Conservation (phyloP, 2,329 filamentous ascomycete genomes). For the Aspergillus clavatus region DNA sequence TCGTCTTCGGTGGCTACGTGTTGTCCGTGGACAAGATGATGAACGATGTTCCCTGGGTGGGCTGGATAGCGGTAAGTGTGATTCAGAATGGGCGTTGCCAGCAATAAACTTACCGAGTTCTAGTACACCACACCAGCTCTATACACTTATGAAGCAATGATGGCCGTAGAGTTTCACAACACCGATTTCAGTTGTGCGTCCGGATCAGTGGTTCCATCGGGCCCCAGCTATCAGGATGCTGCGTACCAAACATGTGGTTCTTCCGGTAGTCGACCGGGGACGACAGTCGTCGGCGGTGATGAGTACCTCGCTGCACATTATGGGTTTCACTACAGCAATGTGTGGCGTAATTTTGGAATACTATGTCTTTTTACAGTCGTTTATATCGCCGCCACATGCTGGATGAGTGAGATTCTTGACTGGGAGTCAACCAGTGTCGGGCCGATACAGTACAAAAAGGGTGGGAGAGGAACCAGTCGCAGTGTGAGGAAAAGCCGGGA, state of each 20-base stretch:
- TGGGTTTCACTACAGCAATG: constrained; percentile 47
- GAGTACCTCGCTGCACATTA: constrained; percentile 51
- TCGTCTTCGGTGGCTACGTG: constrained; percentile 60
- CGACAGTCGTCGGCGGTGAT: constrained; percentile 47
- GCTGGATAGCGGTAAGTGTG: constrained; percentile 45
- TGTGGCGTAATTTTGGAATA: constrained; percentile 69
- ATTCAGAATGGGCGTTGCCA: background rate
- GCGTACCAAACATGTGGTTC: constrained; percentile 55
- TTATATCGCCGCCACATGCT: constrained; percentile 63
- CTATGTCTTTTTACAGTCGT: constrained; percentile 66
- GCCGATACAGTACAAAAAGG: constrained; percentile 61
- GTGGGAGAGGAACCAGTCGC: constrained; percentile 31
- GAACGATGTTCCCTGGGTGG: constrained; percentile 56
- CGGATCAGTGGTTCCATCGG: constrained; percentile 53
- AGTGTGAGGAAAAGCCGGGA: constrained; percentile 13
- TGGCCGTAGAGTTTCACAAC: constrained; percentile 58
- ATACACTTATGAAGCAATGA: constrained; percentile 60
- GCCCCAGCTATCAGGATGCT: constrained; percentile 47
- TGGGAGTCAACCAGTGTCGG: constrained; percentile 57
- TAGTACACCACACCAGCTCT: constrained; percentile 46
- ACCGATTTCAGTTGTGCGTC: constrained; percentile 52
- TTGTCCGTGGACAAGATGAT: constrained; percentile 56
- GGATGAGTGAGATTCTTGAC: constrained; percentile 61
- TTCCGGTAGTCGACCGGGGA: constrained; percentile 49
- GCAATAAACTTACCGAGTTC: background rate